Evolutionary conservation across 306 rosid species (phyloP), one percentile per base, ranked within the genome.

Genomic region (Lotus japonicus): DNA sequence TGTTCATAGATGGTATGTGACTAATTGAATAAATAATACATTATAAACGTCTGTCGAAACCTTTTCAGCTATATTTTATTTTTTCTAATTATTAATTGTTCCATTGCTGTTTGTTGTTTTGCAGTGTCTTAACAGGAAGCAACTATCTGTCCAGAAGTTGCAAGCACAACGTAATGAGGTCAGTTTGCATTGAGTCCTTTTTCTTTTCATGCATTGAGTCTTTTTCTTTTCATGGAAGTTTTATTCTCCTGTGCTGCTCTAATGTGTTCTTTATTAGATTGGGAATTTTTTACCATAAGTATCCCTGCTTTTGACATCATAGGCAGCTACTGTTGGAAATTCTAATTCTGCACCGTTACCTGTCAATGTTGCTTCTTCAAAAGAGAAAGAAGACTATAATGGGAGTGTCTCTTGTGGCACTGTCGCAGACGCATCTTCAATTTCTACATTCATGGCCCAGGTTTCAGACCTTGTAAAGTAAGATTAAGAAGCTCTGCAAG

Each of bases 401-500:
- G 79, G 81, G 7, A 70, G 64, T 68, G 16, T 9, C 66, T 51
- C 81, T 11, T 50, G 53, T 54, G 48, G 68, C 69, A 50, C 64
- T 36, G 5, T 74, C 17, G 63, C 83, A 9, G 90, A 92, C 39
- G 78, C 43, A 68, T 64, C 86, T 58, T 68, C 89, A 51, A 58
- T 86, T 21, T 75, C 87, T 2, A 83, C 81, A 33, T 88, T 90
- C 83, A 90, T 94, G 88, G 13, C 77, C 52, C 97, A 90, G 88
- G 97, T 94, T 45, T 65, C 98, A 51, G 92, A 86, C 68, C 98
- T 94, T 75, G 78, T 94, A 45, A 90, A 88, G 98, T 94, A 88
- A 78, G 92, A 69, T 21, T 56, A 64, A 53, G 62, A 3, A 11
- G 19, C 21, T 50, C 15, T 43, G 28, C 64, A 11, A 58, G 26